Conservation (phyloP, 2,329 filamentous ascomycete species). For the Penicillium sp. region DNA sequence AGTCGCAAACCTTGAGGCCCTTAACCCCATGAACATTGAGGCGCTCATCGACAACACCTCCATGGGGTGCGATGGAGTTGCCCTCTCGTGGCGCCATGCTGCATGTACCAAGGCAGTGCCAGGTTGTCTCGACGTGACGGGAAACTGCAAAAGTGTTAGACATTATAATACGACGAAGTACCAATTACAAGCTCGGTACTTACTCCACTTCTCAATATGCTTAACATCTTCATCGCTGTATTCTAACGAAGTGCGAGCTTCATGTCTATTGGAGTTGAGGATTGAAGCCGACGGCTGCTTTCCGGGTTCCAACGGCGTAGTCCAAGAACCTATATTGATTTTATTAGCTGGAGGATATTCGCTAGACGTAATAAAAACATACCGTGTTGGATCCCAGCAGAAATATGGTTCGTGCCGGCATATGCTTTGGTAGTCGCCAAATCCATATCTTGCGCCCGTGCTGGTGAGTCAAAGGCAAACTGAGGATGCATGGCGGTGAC, state of each 20-base stretch:
- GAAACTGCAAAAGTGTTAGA: conserved; percentile 46
- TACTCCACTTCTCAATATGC: conserved; percentile 63
- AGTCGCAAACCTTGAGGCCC: conserved; percentile 73
- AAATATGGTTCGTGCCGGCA: conserved; percentile 68
- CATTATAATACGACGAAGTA: not conserved
- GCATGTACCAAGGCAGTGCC: conserved; percentile 68
- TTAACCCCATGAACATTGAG: conserved; percentile 75
- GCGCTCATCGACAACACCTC: conserved; percentile 70
- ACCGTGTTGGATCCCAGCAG: conserved; percentile 70
- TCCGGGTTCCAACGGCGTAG: conserved; percentile 56
- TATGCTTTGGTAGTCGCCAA: conserved; percentile 72
- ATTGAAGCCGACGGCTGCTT: conserved; percentile 49
- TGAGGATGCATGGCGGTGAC: conserved; percentile 66
- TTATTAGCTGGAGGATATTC: not conserved
- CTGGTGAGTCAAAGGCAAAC: conserved; percentile 68
- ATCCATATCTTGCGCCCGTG: conserved; percentile 69
- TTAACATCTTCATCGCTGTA: conserved; percentile 58
- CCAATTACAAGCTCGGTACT: conserved; percentile 5
- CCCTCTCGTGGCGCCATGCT: conserved; percentile 74
- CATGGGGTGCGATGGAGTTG: conserved; percentile 75
- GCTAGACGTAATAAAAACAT: conserved; percentile 19
- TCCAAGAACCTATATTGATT: conserved; percentile 54
- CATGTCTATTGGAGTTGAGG: conserved; percentile 64
- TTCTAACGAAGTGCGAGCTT: conserved; percentile 61
- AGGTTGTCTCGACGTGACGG: conserved; percentile 73